Conservation (phyloP, 129 eudicot species). For the Arctium lappa region DNA sequence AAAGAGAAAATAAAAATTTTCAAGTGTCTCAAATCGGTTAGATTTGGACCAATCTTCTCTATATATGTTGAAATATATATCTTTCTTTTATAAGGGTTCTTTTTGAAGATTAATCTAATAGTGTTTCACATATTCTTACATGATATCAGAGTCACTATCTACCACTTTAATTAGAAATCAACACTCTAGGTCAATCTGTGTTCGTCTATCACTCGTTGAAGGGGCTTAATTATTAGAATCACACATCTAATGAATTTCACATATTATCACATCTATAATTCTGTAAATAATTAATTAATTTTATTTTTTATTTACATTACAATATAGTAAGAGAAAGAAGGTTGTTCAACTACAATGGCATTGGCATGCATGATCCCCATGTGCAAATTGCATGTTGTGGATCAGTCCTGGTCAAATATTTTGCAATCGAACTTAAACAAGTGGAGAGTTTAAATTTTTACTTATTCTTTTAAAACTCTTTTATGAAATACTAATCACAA, state of each 20-base stretch:
- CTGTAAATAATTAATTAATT: neutral
- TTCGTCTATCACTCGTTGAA: neutral
- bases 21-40: neutral
- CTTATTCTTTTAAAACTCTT: neutral
- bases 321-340: neutral
- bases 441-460: neutral
- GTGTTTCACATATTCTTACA: no score
- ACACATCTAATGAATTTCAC: neutral
- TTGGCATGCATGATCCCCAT: constrained; percentile 42
- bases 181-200: no score
- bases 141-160: no score
- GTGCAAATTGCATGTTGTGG: constrained; percentile 36
- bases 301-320: neutral
- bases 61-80: neutral
- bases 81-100: no score
- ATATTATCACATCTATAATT: no score
- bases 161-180: no score
- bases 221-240: neutral
- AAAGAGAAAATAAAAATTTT: neutral
- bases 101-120: no score
- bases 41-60: neutral
- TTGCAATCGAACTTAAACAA: constrained; percentile 22
- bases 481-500: neutral
- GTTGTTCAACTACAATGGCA: neutral
- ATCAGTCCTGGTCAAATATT: constrained; percentile 29